Evolutionary conservation across 257 asterid genomes (phyloP).

Genomic region (Cordia subcordata): DNA sequence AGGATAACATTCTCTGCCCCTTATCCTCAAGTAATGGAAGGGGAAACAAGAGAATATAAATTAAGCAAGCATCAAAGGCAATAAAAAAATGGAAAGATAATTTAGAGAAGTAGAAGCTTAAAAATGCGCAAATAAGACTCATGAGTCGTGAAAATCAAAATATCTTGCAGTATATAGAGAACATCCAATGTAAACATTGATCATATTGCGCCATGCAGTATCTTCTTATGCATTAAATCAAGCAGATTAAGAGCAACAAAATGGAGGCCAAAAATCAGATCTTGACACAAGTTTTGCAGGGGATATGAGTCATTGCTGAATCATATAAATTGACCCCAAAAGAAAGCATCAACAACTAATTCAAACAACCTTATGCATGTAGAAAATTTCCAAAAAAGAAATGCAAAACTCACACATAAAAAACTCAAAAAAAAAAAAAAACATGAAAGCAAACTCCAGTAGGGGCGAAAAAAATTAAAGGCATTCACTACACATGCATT

Average conservation of each 20-base stretch:
- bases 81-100: conserved; percentile 5
- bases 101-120: conserved; percentile 1
- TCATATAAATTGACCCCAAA: too few relatives aligned
- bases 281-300: too few relatives aligned
- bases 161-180: conserved; percentile 10
- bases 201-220: conserved; percentile 1
- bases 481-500: conserved; percentile 20
- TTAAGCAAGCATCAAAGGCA: too few relatives aligned
- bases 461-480: too few relatives aligned
- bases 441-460: too few relatives aligned
- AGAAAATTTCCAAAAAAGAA: not conserved
- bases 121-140: conserved; percentile 4
- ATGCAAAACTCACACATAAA: not conserved
- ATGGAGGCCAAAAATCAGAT: not conserved
- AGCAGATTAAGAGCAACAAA: conserved; percentile 8
- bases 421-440: not conserved
- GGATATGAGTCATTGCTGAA: too few relatives aligned
- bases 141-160: conserved; percentile 12
- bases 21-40: too few relatives aligned
- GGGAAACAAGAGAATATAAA: too few relatives aligned
- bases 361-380: not conserved
- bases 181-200: not conserved
- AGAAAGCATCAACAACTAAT: not conserved
- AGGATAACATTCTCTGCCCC: too few relatives aligned
- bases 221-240: conserved; percentile 14